Evolutionary conservation across 225 moss, liverwort and hornwort species (phyloP).

Genomic region (Sphagnum tenellum): DNA sequence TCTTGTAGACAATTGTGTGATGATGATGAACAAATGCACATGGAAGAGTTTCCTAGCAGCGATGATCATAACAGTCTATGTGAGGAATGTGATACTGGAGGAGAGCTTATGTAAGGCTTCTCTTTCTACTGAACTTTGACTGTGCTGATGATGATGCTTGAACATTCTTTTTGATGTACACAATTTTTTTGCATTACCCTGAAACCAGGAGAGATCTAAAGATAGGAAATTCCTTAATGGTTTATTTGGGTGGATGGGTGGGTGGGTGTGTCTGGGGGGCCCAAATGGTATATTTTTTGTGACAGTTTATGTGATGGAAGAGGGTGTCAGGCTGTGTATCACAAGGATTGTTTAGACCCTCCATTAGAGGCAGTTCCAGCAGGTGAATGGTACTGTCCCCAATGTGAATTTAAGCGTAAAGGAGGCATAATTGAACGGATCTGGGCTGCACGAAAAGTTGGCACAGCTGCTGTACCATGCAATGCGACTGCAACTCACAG

Average conservation of each 20-base stretch:
- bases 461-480: background rate
- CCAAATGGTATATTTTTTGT: background rate
- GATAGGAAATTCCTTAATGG: too few relatives aligned
- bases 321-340: constrained; percentile 73
- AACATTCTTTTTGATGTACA: too few relatives aligned
- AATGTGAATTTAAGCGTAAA: constrained; percentile 51
- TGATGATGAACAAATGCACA: background rate
- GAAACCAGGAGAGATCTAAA: too few relatives aligned
- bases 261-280: too few relatives aligned
- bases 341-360: constrained; percentile 77
- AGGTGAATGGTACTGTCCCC: constrained; percentile 89
- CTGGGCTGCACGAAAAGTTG: constrained; percentile 58
- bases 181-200: too few relatives aligned
- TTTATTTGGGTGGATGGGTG: too few relatives aligned
- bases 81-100: constrained; percentile 65
- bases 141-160: too few relatives aligned
- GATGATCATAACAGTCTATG: constrained; percentile 83
- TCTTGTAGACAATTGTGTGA: background rate
- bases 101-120: constrained; percentile 69
- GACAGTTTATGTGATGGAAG: constrained; percentile 71
- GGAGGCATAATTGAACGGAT: constrained; percentile 56
- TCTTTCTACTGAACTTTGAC: background rate
- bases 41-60: constrained; percentile 31
- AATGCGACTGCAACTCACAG: constrained; percentile 6
- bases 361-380: constrained; percentile 46